Evolutionary conservation across 495 filamentous ascomycete genomes (phyloP), one percentile per base, ranked within the genome.

Genomic region (Astrocystis sublimbata): DNA sequence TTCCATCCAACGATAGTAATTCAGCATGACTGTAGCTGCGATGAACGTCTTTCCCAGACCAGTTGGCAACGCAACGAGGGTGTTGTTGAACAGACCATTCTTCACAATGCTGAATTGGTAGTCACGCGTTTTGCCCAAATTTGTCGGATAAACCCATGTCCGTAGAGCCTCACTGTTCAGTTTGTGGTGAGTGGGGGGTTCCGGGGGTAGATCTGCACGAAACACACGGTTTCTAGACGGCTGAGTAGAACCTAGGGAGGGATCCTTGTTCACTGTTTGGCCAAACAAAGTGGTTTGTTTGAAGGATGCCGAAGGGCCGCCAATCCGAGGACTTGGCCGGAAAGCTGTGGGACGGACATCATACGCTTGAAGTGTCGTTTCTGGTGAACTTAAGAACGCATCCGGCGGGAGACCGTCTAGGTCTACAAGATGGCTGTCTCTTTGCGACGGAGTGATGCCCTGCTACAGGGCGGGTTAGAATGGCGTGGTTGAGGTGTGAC

Each of bases 41-140:
- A 98, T 98, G 69, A 97, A 98, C 0, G 94, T 98, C 75, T 98
- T 98, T 45, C 94, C 94, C 15, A 98, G 77, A 49, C 94, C 94
- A 6, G 94, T 98, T 0, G 94, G 94, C 38, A 98, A 80, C 7
- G 94, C 94, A 4, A 98, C 96, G 2, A 98, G 85, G 4, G 93
- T 80, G 68, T 98, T 98, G 72, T 96, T 88, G 73, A 91, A 98
- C 2, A 98, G 81, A 0, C 89, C 92, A 70, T 87, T 86, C 41
- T 87, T 85, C 43, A 96, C 88, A 60, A 98, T 98, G 67, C 89
- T 96, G 72, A 88, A 98, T 71, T 98, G 94, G 71, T 98, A 98
- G 66, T 97, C 93, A 65, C 94, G 84, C 17, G 88, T 93, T 4
- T 81, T 84, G 0, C 92, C 92, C 41, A 98, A 72, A 68, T 98